Conservation (phyloP, 805 yeast species). For the Candida parachauliodes region DNA sequence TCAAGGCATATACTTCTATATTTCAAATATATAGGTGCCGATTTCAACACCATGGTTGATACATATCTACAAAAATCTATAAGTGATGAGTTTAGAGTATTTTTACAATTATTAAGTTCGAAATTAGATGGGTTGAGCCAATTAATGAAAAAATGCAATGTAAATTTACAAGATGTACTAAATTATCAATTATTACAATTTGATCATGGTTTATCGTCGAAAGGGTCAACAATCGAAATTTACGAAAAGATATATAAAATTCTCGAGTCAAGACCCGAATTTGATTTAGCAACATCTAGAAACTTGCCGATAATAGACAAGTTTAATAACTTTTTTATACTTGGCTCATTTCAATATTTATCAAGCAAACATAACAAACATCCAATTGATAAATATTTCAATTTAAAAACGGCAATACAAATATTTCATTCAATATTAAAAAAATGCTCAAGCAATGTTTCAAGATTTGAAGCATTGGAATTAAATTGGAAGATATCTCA, state of each 20-base stretch:
- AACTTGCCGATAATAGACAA: slow-evolving; percentile 9
- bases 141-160: slow-evolving; percentile 11
- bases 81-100: slow-evolving; percentile 5
- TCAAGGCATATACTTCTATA: slow-evolving; percentile 17
- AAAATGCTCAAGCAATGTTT: slow-evolving; percentile 17
- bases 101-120: slow-evolving; percentile 10
- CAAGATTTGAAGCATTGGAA: slow-evolving; percentile 17
- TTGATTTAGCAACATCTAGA: slow-evolving; percentile 16
- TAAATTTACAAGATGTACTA: slow-evolving; percentile 13
- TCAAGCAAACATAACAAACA: slow-evolving; percentile 21
- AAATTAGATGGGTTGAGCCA: slow-evolving; percentile 15
- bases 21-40: slow-evolving; percentile 22
- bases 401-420: slow-evolving; percentile 48
- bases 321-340: slow-evolving; percentile 23
- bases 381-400: slow-evolving; percentile 27
- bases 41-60: background rate
- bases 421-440: slow-evolving; percentile 51
- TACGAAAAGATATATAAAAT: slow-evolving; percentile 19
- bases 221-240: too few relatives aligned
- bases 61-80: slow-evolving; percentile 12
- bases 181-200: slow-evolving; percentile 29
- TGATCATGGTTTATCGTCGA: slow-evolving; percentile 25
- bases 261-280: slow-evolving; percentile 26
- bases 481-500: slow-evolving; percentile 36
- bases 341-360: slow-evolving; percentile 35